Evolutionary conservation across 768 basidiomycete genomes (phyloP).

Genomic region (Agrocybe praecox): DNA sequence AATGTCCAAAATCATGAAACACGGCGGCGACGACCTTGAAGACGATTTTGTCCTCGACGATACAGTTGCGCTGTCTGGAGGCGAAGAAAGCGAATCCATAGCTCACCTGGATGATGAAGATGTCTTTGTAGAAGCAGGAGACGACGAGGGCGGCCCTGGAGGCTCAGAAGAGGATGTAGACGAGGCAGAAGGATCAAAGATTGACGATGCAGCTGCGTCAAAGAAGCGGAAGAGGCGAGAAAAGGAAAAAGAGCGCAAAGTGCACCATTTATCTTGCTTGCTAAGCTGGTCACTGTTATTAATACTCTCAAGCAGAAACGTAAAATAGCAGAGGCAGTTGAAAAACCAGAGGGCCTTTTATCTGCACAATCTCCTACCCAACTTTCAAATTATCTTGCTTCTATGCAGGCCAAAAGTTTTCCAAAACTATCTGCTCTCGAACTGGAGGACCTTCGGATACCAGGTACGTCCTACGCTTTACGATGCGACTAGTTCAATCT

Average conservation of each 20-base stretch:
- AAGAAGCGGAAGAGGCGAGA: conserved; percentile 78
- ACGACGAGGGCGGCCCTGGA: conserved; percentile 22
- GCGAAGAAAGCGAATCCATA: conserved; percentile 42
- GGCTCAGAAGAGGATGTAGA: conserved; percentile 28
- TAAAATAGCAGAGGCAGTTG: conserved; percentile 52
- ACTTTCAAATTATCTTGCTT: conserved; percentile 64
- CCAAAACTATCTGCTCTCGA: conserved; percentile 75
- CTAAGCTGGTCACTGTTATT: background rate
- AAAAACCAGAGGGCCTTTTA: conserved; percentile 45
- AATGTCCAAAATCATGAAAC: conserved; percentile 26
- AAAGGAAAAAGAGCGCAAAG: conserved; percentile 73
- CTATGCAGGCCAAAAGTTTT: conserved; percentile 71
- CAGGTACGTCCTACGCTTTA: conserved; percentile 52
- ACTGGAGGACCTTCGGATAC: conserved; percentile 76
- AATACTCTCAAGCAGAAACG: conserved; percentile 50
- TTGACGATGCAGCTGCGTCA: conserved; percentile 26
- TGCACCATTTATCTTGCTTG: conserved; percentile 11
- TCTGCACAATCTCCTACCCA: conserved; percentile 58
- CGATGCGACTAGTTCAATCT: conserved; percentile 30
- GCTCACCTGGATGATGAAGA: conserved; percentile 31
- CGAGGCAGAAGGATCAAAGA: conserved; percentile 14
- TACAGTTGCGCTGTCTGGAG: conserved; percentile 62
- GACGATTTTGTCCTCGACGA: conserved; percentile 81
- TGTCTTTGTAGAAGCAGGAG: conserved; percentile 36
- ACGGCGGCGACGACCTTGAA: conserved; percentile 77